Conservation (phyloP, 2,329 filamentous ascomycete genomes). For the Fonsecaea erecta region DNA sequence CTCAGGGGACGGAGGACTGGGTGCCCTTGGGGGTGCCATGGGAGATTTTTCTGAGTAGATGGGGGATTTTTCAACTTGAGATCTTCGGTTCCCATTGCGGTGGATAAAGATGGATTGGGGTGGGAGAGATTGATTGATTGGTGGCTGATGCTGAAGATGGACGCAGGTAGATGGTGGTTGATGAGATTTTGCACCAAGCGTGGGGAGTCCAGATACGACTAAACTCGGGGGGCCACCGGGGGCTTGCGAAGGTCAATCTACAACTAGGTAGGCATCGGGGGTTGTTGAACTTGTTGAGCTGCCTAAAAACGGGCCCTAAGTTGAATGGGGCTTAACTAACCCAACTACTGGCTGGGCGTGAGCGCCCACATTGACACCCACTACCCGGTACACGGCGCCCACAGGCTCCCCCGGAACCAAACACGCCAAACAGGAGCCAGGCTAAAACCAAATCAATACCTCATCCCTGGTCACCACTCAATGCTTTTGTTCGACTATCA, state of each 20-base stretch:
- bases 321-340: background rate
- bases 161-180: background rate
- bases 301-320: slow-evolving; percentile 1
- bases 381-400: background rate
- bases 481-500: background rate
- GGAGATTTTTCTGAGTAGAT: background rate
- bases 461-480: background rate
- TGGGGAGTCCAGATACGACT: background rate
- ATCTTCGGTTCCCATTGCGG: slow-evolving; percentile 5
- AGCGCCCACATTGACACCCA: background rate
- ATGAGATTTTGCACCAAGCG: background rate
- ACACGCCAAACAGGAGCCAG: background rate
- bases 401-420: background rate
- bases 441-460: background rate
- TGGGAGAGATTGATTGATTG: background rate
- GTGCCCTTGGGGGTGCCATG: background rate
- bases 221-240: background rate
- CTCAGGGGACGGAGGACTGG: background rate
- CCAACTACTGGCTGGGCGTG: background rate
- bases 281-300: slow-evolving; percentile 3
- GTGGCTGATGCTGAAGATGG: background rate
- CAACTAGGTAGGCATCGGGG: background rate
- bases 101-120: background rate
- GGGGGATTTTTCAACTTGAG: slow-evolving; percentile 5
- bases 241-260: no score